Base-by-base conservation (phyloP, 2,329 filamentous ascomycete genomes). In the Shiraia sp. region DNA sequence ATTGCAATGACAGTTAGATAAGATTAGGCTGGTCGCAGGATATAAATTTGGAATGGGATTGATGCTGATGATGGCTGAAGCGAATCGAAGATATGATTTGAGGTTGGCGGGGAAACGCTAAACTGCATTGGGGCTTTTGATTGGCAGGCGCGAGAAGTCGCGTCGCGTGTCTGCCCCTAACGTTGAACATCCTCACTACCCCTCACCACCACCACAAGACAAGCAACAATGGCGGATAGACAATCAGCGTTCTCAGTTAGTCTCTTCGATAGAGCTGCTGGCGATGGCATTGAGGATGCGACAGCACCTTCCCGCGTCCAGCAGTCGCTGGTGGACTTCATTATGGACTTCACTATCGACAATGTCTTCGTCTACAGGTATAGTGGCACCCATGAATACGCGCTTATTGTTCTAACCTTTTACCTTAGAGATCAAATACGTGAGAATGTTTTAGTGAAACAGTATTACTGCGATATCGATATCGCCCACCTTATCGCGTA, bases 401-500 rank as follows among this genome's bases (percentile, higher is more conserved):
- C 10, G 10, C 6, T n/a, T 19, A 1, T 61, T 15, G 63, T 22
- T n/a, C 67, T 76, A 45, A 76, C 31, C n/a, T n/a, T n/a, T n/a
- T n/a, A n/a, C n/a, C n/a, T n/a, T 58, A 95, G 93, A 80, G 92
- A 97, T 63, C 93, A 97, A 72, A 82, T 99, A 45, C 84, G 89
- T 60, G 90, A 97, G 66, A 99, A 99, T 74, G 90, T 93, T 6
- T 80, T 97, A 1, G 79, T 96, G 29, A 93, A 96, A 68, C 90
- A 91, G 60, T 97, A 90, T 74, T 96, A 86, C 71, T 96, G 93
- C 75, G 92, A 99, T 69, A 82, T 99, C 66, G 91, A 99, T 68
- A 89, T 99, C 58, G 89, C 88, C 49, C 92, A 99, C 68, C 76
- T 99, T 45, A 97, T 97, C 69, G 93, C 87, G 48, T 97, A 91